Evolutionary conservation across 2,329 filamentous ascomycete genomes (phyloP), one percentile per base, ranked within the genome.

Genomic region (Aspergillus pseudotamarii): DNA sequence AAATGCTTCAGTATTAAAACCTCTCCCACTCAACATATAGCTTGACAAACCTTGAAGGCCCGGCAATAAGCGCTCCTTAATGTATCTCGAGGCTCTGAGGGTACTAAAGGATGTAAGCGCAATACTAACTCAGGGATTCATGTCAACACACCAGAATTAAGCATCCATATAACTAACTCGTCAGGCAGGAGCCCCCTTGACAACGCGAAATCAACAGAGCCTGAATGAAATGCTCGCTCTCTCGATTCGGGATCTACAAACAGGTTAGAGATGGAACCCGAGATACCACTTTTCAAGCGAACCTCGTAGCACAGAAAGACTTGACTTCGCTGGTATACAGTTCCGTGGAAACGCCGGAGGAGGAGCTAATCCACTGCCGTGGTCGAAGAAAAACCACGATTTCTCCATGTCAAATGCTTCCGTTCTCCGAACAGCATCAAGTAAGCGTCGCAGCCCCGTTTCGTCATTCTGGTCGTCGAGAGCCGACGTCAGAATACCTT

Each of bases 91-190:
- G 79, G 76, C 69, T 91, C 88, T 2, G 80, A 73, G 60, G 84
- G 86, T 26, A 89, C 78, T 77, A 53, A 26, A 34, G 19, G 9
- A 26, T 1, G 61, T 66, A 36, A 68, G 66, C 53, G 28, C 38
- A 57, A 16, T 43, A n/a, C 0, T 16, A 26, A 54, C 6, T 14
- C 12, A 36, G 16, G 16, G 26, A 56, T 8, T 46, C 46, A 10
- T 6, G 26, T 12, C 23, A 51, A 70, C 71, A 32, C 54, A 79
- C 79, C 67, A 57, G 75, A 72, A 46, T 73, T 66, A 41, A 81
- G 74, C 3, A 92, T 79, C 91, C 91, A 94, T 19, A 84, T 70
- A 57, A 92, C 83, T 1, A 93, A 71, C 60, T 89, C 84, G 64
- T 91, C 86, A 0, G 90, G 87, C 14, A 93, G 73, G 3, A 72